Base-by-base conservation (phyloP, 257 asterid genomes). In the Ballota nigra region DNA sequence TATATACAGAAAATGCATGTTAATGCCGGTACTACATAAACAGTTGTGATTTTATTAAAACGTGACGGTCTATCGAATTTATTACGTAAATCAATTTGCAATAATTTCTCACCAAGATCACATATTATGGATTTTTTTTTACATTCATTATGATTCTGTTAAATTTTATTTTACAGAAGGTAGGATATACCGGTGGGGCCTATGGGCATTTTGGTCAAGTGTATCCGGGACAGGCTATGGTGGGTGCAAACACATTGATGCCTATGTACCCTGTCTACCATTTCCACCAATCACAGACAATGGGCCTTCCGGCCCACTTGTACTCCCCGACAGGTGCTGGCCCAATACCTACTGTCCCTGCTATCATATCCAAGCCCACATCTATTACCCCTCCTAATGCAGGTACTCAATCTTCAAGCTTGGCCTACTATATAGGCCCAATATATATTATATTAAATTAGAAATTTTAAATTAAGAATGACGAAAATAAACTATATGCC, bases 221-320 rank as follows among this genome's bases (percentile, higher is more conserved):
- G 81, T 83, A 88, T 40, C 83, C 89, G 4, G 86, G 90, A 65
- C 96, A 85, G 71, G 80, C 91, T 66, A 75, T 88, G 86, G 80
- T 87, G 83, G 90, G 87, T 67, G 82, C 86, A 19, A 87, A 81
- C 76, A 60, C 96, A 63, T 61, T 87, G 83, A 80, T 92, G 96
- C 95, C 98, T 0, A 77, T 90, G 86, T 88, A 90, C 85, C 93
- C 98, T 40, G 47, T 75, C 9, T 86, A 88, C 66, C 89, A 85
- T 58, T 85, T 79, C 80, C 89, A 87, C 58, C 96, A 88, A 57
- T 64, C 95, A 49, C 97, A 87, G 13, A 41, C 97, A 68, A 74
- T 92, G 91, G 96, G 96, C 96, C 96, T 87, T 22, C 97, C 97
- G 1, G 88, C 96, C 80, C 96, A 88, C 18, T 28, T 90, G 56